These are phyloP conservation scores for Melaleuca alternifolia DNA, from an alignment of 345 rosid species.

Conservation along the genomic window DNA sequence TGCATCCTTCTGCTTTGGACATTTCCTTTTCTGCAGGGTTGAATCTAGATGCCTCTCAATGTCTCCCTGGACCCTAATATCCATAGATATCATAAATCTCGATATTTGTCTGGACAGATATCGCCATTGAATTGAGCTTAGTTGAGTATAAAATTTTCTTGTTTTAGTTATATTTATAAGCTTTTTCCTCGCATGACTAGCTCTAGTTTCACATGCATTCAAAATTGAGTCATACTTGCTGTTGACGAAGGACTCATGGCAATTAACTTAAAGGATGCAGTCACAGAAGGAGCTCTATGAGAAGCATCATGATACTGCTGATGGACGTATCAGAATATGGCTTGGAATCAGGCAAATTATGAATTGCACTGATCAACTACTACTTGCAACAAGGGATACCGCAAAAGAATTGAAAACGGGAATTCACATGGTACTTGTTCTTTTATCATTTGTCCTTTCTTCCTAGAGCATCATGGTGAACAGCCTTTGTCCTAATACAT, in stretches of 20 bases:
- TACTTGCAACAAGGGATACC: conserved; percentile 39
- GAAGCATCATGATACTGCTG: conserved; percentile 55
- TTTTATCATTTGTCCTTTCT: not conserved
- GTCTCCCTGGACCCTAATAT: not conserved
- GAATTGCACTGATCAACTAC: conserved; percentile 53
- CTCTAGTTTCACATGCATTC: not conserved
- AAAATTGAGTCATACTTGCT: not conserved
- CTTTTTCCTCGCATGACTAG: not conserved
- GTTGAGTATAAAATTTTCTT: not conserved
- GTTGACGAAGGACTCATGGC: not conserved
- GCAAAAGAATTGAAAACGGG: conserved; percentile 60
- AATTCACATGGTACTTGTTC: conserved; percentile 49
- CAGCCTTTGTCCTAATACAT: not conserved
- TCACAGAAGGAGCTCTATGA: conserved; percentile 49
- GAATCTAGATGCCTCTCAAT: not conserved
- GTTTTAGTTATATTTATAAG: not conserved
- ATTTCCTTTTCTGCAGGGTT: not conserved
- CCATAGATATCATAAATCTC: not conserved
- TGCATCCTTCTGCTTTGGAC: not conserved
- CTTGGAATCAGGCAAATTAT: conserved; percentile 58
- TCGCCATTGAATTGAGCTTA: not conserved
- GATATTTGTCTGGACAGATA: not conserved
- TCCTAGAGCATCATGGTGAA: not conserved
- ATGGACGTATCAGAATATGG: conserved; percentile 59
- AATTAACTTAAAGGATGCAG: conserved; percentile 22